Evolutionary conservation across 371 early-diverging fungal species (phyloP), one percentile per base, ranked within the genome.

Genomic region (Blakeslea trispora): DNA sequence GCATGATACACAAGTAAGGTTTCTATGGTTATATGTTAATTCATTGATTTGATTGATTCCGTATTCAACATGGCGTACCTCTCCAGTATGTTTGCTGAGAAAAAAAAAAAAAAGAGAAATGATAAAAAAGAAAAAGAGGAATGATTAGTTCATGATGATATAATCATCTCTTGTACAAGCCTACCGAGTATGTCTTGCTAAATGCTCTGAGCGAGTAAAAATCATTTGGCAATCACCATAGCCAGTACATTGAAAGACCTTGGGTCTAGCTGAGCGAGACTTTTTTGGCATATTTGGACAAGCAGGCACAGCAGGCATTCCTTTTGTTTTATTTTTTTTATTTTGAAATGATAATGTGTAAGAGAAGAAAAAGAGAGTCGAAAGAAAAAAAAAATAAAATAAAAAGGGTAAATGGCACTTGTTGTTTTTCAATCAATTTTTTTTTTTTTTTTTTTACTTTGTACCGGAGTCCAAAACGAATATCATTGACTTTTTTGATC

Each of bases 141-240:
- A 18, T 10, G 9, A 39, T 53, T 51, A 55, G 39, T 49, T 37
- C 46, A 41, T 19, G 46, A 44, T 21, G 31, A 45, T 23, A 5
- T 24, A 22, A 5, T 31, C 15, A 50, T 41, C 42, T 24, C 19
- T 24, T 18, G 22, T 19, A 54, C 15, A 31, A 32, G 32, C 60
- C n/a, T 69, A 77, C 74, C 79, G 74, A 49, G 66, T 74, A 50
- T 83, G 84, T 28, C 84, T 75, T 15, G 82, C 82, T 23, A 83
- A 66, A 69, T 83, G 84, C 40, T 83, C 84, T 41, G 82, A 81
- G 44, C 84, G 77, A 24, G 84, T 81, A 55, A 83, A 83, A 1
- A 81, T 74, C 84, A 84, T 84, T 21, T 69, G 66, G 45, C 84
- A 83, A 37, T 77, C 73, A 42, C 79, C 79, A 62, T 69, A 79